These are phyloP conservation scores for Pyrus bretschneideri DNA, from an alignment of 306 rosid species.

Conservation along the genomic window DNA sequence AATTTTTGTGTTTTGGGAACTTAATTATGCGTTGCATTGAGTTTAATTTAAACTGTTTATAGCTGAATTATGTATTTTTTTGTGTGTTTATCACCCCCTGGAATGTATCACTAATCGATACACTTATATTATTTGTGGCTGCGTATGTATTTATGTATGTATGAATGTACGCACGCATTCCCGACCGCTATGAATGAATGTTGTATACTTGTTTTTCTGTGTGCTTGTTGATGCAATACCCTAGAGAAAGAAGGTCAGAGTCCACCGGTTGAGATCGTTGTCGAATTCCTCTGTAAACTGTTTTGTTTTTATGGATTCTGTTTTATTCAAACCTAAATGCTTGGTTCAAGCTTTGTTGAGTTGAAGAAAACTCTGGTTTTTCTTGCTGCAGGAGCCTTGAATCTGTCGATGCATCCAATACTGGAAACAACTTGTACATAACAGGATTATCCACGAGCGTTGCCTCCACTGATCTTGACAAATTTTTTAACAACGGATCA, in stretches of 20 bases:
- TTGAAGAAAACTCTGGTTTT: background rate
- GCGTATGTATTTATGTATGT: background rate
- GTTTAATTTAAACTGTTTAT: background rate
- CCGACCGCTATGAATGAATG: background rate
- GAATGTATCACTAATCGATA: background rate
- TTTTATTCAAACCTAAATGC: background rate
- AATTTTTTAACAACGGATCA: slow-evolving; percentile 13
- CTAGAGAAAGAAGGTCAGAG: slow-evolving; percentile 36
- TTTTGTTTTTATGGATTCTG: background rate
- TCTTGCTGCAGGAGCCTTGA: slow-evolving; percentile 24
- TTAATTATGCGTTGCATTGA: background rate
- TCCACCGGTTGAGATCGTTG: slow-evolving; percentile 22
- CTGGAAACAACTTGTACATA: slow-evolving; percentile 48
- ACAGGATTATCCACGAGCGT: slow-evolving; percentile 44
- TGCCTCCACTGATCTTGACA: slow-evolving; percentile 27
- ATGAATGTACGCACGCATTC: background rate
- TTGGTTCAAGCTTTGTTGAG: background rate
- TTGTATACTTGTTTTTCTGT: background rate
- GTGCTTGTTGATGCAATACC: slow-evolving; percentile 27
- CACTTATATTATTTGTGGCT: background rate
- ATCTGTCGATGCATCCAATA: slow-evolving; percentile 23
- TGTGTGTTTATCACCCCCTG: background rate
- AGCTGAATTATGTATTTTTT: background rate
- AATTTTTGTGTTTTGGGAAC: background rate
- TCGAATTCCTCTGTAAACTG: background rate